phyloP scores from a whole-genome alignment of 805 yeast species.

The Kluyveromyces siamensis region DNA sequence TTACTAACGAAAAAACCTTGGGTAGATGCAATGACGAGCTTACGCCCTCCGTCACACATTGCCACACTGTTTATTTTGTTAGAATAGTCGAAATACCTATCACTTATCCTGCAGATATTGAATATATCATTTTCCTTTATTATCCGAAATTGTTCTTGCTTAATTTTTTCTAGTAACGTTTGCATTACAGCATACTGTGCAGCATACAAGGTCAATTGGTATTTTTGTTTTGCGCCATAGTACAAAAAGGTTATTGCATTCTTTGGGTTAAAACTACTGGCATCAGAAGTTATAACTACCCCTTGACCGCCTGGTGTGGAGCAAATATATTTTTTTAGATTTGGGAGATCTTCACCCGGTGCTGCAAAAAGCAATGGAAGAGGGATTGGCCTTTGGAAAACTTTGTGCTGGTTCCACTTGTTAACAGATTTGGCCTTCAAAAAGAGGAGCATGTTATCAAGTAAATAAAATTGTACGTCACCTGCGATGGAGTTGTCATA shows the following conservation, averaged over 20 bases:
- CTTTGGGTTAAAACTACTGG: conserved; percentile 16
- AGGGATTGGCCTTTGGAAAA: conserved; percentile 82
- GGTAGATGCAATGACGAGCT: conserved; percentile 84
- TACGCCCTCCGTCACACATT: conserved; percentile 91
- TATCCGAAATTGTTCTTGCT: conserved; percentile 67
- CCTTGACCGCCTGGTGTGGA: conserved; percentile 25
- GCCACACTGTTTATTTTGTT: conserved; percentile 84
- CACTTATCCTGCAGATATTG: conserved; percentile 64
- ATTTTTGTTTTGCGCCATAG: conserved; percentile 31
- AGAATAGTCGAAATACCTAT: conserved; percentile 61
- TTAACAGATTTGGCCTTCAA: conserved; percentile 80
- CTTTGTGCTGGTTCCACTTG: conserved; percentile 85
- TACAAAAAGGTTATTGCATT: conserved; percentile 28
- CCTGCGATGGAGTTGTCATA: conserved; percentile 32
- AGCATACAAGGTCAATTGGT: conserved; percentile 35
- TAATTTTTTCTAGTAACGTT: conserved; percentile 71
- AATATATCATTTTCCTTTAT: conserved; percentile 70
- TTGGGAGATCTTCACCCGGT: conserved; percentile 71
- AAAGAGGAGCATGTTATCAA: conserved; percentile 81
- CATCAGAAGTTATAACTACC: conserved; percentile 20
- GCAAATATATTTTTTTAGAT: conserved; percentile 37
- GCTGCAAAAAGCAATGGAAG: conserved; percentile 66
- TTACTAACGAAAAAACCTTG: conserved; percentile 82
- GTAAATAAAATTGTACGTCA: conserved; percentile 74
- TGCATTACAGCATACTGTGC: conserved; percentile 52